Conservation (phyloP, 139 green algal genomes). For the Closterium sp. region DNA sequence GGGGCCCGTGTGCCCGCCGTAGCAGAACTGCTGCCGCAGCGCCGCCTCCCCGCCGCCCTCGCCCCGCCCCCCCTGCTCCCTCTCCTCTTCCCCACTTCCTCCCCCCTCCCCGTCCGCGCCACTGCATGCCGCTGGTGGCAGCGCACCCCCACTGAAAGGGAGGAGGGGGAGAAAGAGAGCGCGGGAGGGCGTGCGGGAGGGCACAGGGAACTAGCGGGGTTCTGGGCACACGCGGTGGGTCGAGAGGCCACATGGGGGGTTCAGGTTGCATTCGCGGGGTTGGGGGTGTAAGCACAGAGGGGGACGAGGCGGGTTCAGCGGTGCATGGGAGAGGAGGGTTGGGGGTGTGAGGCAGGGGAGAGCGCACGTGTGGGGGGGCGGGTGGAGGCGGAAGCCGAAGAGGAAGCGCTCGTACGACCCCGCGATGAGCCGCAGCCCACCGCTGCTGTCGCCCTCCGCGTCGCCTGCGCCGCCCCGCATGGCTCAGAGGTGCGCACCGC, state of each 20-base stretch:
- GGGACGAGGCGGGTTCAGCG: background rate
- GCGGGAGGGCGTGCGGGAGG: background rate
- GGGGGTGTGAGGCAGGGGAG: background rate
- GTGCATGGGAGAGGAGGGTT: background rate
- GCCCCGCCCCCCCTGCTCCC: background rate
- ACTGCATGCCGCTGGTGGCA: background rate
- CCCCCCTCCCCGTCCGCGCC: background rate
- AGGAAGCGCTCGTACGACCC: conserved; percentile 29
- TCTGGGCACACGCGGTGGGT: background rate
- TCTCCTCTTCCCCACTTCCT: background rate
- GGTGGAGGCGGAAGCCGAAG: conserved; percentile 14
- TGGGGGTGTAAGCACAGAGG: background rate
- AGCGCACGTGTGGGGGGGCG: background rate
- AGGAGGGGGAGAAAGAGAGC: background rate
- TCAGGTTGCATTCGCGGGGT: background rate
- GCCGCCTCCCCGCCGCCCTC: background rate
- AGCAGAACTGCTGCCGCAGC: conserved; percentile 6
- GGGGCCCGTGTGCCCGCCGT: conserved; percentile 30
- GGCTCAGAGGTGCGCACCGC: no score
- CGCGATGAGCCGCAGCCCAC: background rate
- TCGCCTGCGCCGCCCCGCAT: background rate
- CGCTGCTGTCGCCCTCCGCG: background rate
- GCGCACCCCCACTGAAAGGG: background rate
- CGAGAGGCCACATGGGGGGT: background rate
- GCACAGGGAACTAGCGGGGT: background rate